Evolutionary conservation across 768 basidiomycete species (phyloP), one percentile per base, ranked within the genome.

Genomic region (Auricularia heimuer): DNA sequence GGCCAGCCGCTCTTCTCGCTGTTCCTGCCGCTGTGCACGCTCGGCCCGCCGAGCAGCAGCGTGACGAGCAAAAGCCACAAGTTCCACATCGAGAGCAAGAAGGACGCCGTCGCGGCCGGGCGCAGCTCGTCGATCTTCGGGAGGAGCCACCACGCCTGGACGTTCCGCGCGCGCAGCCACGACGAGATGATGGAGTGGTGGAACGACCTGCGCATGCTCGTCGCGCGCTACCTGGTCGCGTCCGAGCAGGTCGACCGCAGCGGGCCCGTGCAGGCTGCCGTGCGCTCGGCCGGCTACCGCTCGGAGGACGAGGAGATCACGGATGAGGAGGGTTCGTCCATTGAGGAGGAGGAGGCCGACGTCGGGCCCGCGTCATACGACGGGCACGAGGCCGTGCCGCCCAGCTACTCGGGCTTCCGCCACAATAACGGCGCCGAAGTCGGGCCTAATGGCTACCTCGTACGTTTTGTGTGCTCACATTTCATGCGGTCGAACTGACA

Each of bases 151-250:
- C 82, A 85, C 70, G 92, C 92, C 35, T 98, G 90, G 86, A 90
- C 87, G 61, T 98, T 99, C 82, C 83, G 94, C 42, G 84, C 90
- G 58, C 79, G 96, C 66, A 89, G 87, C 65, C 85, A 90, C 68
- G 96, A 98, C 68, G 96, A 98, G 69, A 94, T 98, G 93, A 93
- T 98, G 93, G 97, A 99, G 77, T 97, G 97, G 92, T 99, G 97
- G 97, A 98, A 98, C 72, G 97, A 98, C 73, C 81, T 95, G 47
- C 77, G 92, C 67, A 94, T 95, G 92, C 78, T 96, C 47, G 95
- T 94, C 70, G 93, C 94, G 24, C 77, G 93, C 67, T 98, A 97
- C 73, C 82, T 99, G 63, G 92, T 98, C 47, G 94, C 94, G 39
- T 91, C 89, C 68, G 97, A 98, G 78, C 83, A 86, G 73, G 90